Evolutionary conservation across 140 eudicot genomes (phyloP).

Genomic region (Ambrosia hybrid): DNA sequence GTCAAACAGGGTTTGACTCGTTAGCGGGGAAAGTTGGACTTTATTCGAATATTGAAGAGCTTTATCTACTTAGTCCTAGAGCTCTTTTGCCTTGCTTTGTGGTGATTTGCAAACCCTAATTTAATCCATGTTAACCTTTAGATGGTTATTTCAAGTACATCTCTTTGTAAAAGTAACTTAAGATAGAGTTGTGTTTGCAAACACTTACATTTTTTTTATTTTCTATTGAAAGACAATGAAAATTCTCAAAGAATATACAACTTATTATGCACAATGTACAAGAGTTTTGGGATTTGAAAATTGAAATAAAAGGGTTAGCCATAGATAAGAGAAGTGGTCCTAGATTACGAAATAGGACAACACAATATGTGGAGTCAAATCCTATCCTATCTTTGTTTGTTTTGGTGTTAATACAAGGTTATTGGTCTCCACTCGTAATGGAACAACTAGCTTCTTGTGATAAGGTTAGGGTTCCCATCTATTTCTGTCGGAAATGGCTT

Average conservation of each 20-base stretch:
- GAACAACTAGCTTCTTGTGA: conserved; percentile 1
- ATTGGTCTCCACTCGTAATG: conserved; percentile 19
- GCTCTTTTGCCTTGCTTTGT: conserved; percentile 98
- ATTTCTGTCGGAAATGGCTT: background rate
- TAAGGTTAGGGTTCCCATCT: background rate
- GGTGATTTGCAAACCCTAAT: conserved; percentile 85
- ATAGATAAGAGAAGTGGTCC: conserved; percentile 29
- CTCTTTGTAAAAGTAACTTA: conserved; percentile 14
- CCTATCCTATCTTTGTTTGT: conserved; percentile 10
- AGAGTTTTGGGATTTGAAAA: too few species aligned
- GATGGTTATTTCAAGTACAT: conserved; percentile 22
- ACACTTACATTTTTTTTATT: background rate
- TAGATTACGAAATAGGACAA: conserved; percentile 9
- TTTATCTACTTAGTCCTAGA: conserved; percentile 81
- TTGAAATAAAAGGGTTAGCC: background rate
- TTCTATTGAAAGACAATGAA: background rate
- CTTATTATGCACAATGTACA: background rate
- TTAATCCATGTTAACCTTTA: background rate
- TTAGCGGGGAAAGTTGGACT: conserved; percentile 94
- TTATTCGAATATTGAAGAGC: conserved; percentile 88
- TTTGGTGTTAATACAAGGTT: conserved; percentile 18
- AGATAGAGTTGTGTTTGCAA: background rate
- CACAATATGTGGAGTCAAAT: conserved; percentile 23
- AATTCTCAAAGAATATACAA: background rate
- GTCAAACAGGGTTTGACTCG: conserved; percentile 90